These are phyloP conservation scores for Triglochin maritima DNA, from an alignment of 106 monocot species.

Conservation along the genomic window DNA sequence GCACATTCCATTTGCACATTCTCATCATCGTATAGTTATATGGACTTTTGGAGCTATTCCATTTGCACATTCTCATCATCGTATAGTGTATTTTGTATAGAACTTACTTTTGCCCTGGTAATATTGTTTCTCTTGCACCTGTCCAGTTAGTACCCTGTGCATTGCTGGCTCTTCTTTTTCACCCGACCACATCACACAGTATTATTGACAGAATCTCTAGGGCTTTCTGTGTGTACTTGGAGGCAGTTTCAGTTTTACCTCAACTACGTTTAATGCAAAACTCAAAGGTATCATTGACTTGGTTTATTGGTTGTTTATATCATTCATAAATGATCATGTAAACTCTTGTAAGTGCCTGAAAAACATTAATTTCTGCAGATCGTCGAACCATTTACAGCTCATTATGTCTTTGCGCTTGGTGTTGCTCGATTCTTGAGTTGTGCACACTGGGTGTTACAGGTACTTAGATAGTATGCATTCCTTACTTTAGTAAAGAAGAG, in stretches of 20 bases:
- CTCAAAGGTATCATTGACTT: constrained; percentile 4
- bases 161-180: constrained; percentile 5
- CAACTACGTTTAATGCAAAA: constrained; percentile 21
- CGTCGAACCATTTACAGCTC: constrained; percentile 16
- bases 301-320: not conserved
- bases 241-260: constrained; percentile 20
- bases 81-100: not conserved
- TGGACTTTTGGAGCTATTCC: no score
- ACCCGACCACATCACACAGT: constrained; percentile 9
- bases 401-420: constrained; percentile 23
- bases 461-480: not conserved
- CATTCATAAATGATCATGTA: not conserved
- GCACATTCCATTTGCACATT: no score
- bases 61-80: no score
- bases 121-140: not conserved
- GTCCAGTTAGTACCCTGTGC: constrained; percentile 14
- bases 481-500: no score
- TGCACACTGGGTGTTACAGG: constrained; percentile 21
- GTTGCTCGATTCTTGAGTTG: constrained; percentile 17
- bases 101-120: not conserved
- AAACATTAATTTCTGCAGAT: constrained; percentile 6
- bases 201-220: constrained; percentile 9
- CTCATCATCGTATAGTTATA: no score
- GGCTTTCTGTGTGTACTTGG: constrained; percentile 22
- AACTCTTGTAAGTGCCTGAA: not conserved